phyloP scores from a whole-genome alignment of 2,329 filamentous ascomycete genomes.

The Cladosporium cucumerinum region DNA sequence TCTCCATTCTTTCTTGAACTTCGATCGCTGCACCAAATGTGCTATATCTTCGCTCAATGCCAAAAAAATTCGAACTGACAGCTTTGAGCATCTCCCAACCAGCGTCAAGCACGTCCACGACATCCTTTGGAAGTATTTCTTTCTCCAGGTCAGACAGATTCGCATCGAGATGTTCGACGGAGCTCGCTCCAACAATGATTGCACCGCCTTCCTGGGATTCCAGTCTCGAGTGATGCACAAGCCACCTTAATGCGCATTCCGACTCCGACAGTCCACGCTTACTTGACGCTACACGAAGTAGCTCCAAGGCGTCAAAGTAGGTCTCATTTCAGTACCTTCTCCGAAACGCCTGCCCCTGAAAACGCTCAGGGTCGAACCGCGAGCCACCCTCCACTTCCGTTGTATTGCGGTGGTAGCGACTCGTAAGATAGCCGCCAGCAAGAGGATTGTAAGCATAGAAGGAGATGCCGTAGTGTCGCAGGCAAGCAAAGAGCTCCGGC shows the following conservation, averaged over 20 bases:
- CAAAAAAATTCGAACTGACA: conserved; percentile 1
- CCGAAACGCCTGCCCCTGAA: conserved; percentile 39
- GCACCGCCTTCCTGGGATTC: conserved; percentile 35
- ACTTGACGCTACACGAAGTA: conserved; percentile 36
- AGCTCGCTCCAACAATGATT: conserved; percentile 41
- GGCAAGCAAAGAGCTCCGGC: conserved; percentile 42
- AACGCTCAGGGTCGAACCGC: conserved; percentile 41
- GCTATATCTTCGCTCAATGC: neutral
- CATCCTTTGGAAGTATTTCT: conserved; percentile 39
- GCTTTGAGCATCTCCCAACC: conserved; percentile 31
- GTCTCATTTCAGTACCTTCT: conserved; percentile 42
- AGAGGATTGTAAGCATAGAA: conserved; percentile 44
- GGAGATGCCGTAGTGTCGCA: conserved; percentile 43
- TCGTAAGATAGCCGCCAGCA: conserved; percentile 47
- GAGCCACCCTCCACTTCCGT: conserved; percentile 35
- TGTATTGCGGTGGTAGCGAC: conserved; percentile 34
- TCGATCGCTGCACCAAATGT: neutral
- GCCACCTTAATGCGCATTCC: conserved; percentile 47
- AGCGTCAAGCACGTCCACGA: conserved; percentile 38
- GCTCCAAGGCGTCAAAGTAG: conserved; percentile 45
- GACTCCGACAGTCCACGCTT: conserved; percentile 43
- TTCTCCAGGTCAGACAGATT: conserved; percentile 41
- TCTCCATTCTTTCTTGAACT: neutral
- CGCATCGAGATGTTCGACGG: conserved; percentile 37
- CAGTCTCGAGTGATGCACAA: conserved; percentile 42